A percentile compares a stretch with the other conserved stretches of the same genome.
Evolutionary conservation across 2,329 filamentous ascomycete genomes (phyloP).

Genomic region (Bipolaris oryzae): DNA sequence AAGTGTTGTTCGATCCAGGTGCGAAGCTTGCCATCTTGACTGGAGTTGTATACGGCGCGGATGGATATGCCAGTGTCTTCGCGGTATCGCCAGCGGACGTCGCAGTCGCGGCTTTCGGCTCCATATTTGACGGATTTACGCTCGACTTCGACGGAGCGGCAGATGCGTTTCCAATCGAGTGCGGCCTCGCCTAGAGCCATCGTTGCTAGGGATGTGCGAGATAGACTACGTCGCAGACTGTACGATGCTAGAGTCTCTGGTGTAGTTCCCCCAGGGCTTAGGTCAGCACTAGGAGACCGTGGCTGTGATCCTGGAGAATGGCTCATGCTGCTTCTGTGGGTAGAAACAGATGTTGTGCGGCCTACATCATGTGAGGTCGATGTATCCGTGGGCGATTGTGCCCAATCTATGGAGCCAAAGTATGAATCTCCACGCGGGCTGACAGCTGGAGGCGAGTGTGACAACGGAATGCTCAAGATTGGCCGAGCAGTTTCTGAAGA

Average conservation of each 20-base stretch:
- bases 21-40: conserved; percentile 22
- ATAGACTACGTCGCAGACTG: conserved; percentile 23
- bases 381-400: conserved; percentile 13
- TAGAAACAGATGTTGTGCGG: conserved; percentile 31
- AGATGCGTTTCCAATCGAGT: conserved; percentile 39
- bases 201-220: conserved; percentile 29
- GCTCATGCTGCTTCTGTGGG: conserved; percentile 22
- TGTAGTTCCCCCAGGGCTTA: conserved; percentile 28
- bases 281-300: conserved; percentile 9
- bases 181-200: conserved; percentile 35
- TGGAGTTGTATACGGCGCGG: conserved; percentile 32
- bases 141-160: conserved; percentile 37
- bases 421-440: conserved; percentile 23
- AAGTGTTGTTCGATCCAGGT: conserved; percentile 39
- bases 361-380: conserved; percentile 1
- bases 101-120: conserved; percentile 27
- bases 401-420: conserved; percentile 26
- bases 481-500: conserved; percentile 24
- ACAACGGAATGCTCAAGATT: conserved; percentile 14
- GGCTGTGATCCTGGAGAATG: conserved; percentile 20
- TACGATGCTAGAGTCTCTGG: conserved; percentile 24
- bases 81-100: conserved; percentile 37
- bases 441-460: conserved; percentile 18
- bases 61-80: conserved; percentile 38
- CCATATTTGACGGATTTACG: conserved; percentile 20